Evolutionary conservation across 2,329 filamentous ascomycete genomes (phyloP).

Genomic region (Alternaria panax): DNA sequence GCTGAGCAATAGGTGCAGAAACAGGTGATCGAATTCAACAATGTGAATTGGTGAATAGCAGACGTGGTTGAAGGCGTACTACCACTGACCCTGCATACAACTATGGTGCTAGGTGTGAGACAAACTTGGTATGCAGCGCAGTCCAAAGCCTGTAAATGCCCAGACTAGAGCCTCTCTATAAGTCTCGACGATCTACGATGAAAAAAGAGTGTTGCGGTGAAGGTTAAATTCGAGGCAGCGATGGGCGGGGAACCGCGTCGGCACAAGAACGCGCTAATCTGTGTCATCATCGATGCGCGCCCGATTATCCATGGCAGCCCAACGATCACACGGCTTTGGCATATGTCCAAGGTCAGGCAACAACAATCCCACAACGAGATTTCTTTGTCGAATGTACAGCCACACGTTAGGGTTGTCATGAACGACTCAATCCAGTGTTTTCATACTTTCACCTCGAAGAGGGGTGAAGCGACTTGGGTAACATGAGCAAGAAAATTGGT

Average conservation of each 20-base stretch:
- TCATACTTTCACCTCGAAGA: not conserved
- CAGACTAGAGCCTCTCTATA: not conserved
- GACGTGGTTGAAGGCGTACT: slow-evolving; percentile 1
- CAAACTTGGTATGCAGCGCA: not conserved
- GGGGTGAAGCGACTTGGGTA: not conserved
- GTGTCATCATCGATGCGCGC: not conserved
- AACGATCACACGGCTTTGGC: not conserved
- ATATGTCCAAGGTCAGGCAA: not conserved
- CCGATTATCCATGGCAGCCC: not conserved
- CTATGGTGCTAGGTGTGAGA: not conserved
- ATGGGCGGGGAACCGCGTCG: slow-evolving; percentile 15
- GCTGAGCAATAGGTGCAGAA: not conserved
- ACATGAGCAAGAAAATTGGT: not conserved
- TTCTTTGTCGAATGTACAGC: not conserved
- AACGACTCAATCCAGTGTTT: not conserved
- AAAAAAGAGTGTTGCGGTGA: slow-evolving; percentile 2
- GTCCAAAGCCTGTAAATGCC: not conserved
- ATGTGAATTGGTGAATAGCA: not conserved
- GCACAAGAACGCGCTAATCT: not conserved
- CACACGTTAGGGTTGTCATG: not conserved
- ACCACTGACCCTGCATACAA: slow-evolving; percentile 3
- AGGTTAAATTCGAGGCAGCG: not conserved
- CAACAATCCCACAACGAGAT: not conserved
- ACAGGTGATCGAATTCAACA: not conserved
- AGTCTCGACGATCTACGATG: not conserved